Evolutionary conservation across 108 stramenopile genomes (phyloP), one percentile per base, ranked within the genome.

Genomic region (Fistulifera solaris): DNA sequence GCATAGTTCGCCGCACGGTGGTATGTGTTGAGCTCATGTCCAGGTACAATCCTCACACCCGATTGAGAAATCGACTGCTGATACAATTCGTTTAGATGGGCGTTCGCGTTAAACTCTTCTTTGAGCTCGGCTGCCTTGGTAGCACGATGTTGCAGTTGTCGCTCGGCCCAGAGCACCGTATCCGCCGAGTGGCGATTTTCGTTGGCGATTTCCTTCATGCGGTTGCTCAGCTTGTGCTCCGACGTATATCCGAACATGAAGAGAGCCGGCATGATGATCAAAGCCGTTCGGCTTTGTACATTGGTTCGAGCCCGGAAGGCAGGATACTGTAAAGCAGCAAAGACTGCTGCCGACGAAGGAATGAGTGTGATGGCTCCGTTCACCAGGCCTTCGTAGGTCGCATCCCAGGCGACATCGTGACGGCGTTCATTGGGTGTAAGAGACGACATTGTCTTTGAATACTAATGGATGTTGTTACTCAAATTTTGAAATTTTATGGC

Each of bases 1-100:
- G 79, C 78, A 58, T 72, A 90, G 47, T 90, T 90, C 25, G 81
- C 81, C 12, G 67, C 48, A n/a, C 68, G 58, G 46, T 90, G 89
- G 55, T 82, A 68, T 0, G 66, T 6, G 8, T 52, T 54, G 7
- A 87, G 52, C 3, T 59, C 49, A 31, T 76, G 40, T 3, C 79
- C 76, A 22, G 80, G 72, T n/a, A 90, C 78, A 31, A 90, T 71
- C 13, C 80, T 66, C 10, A 90, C 78, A 1, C 85, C 81, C 3
- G 78, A 78, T 17, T 73, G 64, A 3, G 73, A 39, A 0, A 90
- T 71, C 45, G 72, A 65, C 54, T 79, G 44, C 22, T 66, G 64
- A 46, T 81, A 81, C 40, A 77, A 40, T 4, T 66, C 71, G 40
- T 65, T 44, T 49, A 81, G 66, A 44, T 77, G 74, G 18, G 15